Conservation (phyloP, 2,329 filamentous ascomycete species). For the Sphaerostilbella broomeana region DNA sequence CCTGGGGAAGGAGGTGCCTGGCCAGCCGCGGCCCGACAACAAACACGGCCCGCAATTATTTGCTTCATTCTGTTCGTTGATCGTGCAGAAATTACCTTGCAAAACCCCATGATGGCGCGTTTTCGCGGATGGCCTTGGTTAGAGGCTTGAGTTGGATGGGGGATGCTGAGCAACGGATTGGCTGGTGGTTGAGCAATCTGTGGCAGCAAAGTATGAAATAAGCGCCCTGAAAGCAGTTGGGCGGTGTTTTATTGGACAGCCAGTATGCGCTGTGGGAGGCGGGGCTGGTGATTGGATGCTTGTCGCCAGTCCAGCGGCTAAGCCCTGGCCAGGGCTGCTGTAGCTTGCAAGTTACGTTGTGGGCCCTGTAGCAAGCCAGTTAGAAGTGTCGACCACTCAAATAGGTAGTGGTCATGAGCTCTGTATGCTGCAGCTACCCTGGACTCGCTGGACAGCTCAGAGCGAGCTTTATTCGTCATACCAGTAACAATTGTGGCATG, state of each 20-base stretch:
- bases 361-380: too few species aligned
- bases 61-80: constrained; percentile 2
- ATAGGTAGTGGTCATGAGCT: too few species aligned
- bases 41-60: constrained; percentile 2
- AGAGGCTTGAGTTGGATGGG: constrained; percentile 5
- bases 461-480: too few species aligned
- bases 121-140: constrained; percentile 1
- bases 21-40: constrained; percentile 4
- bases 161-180: constrained; percentile 8
- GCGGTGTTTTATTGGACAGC: constrained; percentile 22
- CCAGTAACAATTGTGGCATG: too few species aligned
- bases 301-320: constrained; percentile 16
- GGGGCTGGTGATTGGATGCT: constrained; percentile 22
- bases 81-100: neutral
- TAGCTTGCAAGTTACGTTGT: too few species aligned
- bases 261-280: constrained; percentile 23
- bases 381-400: too few species aligned
- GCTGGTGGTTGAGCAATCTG: constrained; percentile 6
- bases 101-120: constrained; percentile 10
- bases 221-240: constrained; percentile 28
- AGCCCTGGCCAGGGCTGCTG: constrained; percentile 6
- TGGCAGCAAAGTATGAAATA: constrained; percentile 24
- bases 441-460: too few species aligned
- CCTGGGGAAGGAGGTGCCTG: neutral
- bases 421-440: too few species aligned